Base-by-base conservation (phyloP, 441 rosid genomes). In the Breynia disticha region DNA sequence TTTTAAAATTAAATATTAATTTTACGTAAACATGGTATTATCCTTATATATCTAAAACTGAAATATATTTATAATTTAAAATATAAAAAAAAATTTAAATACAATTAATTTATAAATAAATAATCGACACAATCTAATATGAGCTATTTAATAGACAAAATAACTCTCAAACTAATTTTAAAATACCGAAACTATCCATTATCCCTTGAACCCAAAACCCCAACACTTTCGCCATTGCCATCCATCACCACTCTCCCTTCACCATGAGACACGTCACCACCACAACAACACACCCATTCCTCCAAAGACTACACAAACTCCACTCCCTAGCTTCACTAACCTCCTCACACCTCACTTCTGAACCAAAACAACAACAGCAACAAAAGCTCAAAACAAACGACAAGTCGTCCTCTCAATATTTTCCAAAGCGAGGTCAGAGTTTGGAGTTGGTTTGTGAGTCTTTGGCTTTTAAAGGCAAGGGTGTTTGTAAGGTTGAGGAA, bases 391-490 rank as follows among this genome's bases (percentile, higher is more conserved):
- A 24, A 24, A 24, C 32, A 24, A 24, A 24, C 7, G 32, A 24
- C 32, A 24, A 24, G 7, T 7, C 32, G 32, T 24, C 21, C 44
- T 67, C 47, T 22, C 59, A 88, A 37, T 82, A 63, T 76, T 90
- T 76, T 47, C 96, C 98, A 0, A 90, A 79, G 79, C 80, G 79
- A 67, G 86, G 84, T 15, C 93, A 90, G 19, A 79, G 75, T 15
- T 64, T 90, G 64, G 96, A 90, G 74, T 65, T 90, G 63, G 96
- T 76, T 3, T 87, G 96, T 45, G 87, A 85, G 76, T 79, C 93
- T 63, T 61, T 87, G 63, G 98, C 83, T n/a, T 90, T 81, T 61
- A 90, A 90, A 53, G 96, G 96, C 6, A 83, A 79, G 67, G 96
- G 98, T 5, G 70, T 87, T 22, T 90, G 96, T 48, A 85, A 81